phyloP scores from a whole-genome alignment of 257 asterid species.

The Fraxinus pennsylvanica region DNA sequence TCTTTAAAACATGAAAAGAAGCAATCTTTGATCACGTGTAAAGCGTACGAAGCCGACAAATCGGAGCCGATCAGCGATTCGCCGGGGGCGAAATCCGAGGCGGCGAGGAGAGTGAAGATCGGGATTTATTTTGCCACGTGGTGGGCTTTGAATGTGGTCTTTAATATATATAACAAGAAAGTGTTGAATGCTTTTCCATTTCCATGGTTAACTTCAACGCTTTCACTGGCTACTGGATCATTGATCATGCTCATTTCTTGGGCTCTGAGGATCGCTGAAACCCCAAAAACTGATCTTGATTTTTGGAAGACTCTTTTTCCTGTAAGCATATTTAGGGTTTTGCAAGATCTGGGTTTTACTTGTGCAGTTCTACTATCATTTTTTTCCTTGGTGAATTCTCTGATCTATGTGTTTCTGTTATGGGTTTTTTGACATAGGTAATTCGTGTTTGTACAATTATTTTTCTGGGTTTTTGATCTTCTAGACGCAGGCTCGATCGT shows the following conservation, averaged over 20 bases:
- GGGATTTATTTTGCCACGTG: conserved; percentile 88
- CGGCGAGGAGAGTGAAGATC: conserved; percentile 73
- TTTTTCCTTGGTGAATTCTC: conserved; percentile 3
- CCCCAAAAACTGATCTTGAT: conserved; percentile 91
- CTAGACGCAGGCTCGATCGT: background rate
- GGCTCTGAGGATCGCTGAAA: conserved; percentile 77
- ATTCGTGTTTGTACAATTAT: background rate
- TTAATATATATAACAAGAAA: conserved; percentile 87
- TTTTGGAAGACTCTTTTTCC: conserved; percentile 97
- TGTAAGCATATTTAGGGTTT: conserved; percentile 43
- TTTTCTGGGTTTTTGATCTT: background rate
- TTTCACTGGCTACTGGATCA: conserved; percentile 90
- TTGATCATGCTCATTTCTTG: conserved; percentile 85
- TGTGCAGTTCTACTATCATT: conserved; percentile 9
- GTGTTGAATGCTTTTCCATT: conserved; percentile 87
- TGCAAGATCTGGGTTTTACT: conserved; percentile 1
- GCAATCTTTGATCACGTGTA: conserved; percentile 47
- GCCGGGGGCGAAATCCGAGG: conserved; percentile 46
- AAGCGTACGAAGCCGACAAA: conserved; percentile 78
- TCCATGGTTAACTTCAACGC: conserved; percentile 94
- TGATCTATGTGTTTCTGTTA: conserved; percentile 21
- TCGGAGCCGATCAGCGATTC: conserved; percentile 48
- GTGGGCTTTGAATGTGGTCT: conserved; percentile 93
- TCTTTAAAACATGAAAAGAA: conserved; percentile 17
- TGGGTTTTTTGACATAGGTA: background rate